These are phyloP conservation scores for Ensete ventricosum DNA, from an alignment of 176 grass and related monocot species.

Conservation along the genomic window DNA sequence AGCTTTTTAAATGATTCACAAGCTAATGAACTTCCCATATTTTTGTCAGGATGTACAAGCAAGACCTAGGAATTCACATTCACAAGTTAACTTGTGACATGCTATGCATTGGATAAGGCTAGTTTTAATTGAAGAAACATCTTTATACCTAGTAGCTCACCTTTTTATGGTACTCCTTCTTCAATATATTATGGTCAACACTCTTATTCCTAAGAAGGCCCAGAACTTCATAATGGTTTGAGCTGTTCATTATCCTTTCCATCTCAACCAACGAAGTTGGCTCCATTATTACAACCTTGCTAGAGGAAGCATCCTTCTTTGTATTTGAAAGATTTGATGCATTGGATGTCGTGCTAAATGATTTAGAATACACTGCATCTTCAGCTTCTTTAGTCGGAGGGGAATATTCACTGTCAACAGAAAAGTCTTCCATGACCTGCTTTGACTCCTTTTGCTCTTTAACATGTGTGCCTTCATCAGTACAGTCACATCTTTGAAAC, in stretches of 20 bases:
- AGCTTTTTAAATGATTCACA: slow-evolving; percentile 97
- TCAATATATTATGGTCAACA: slow-evolving; percentile 51
- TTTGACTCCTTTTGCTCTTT: slow-evolving; percentile 54
- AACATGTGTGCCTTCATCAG: slow-evolving; percentile 38
- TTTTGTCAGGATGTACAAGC: slow-evolving; percentile 99
- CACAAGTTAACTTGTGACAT: slow-evolving; percentile 9
- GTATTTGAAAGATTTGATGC: slow-evolving; percentile 61
- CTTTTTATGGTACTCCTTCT: slow-evolving; percentile 71
- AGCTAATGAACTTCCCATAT: slow-evolving; percentile 66
- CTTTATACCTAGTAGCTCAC: slow-evolving; percentile 18
- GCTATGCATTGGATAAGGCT: not conserved
- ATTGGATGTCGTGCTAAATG: slow-evolving; percentile 42
- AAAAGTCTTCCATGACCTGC: slow-evolving; percentile 64
- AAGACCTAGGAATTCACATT: slow-evolving; percentile 54
- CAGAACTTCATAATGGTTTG: slow-evolving; percentile 87
- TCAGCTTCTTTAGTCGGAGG: slow-evolving; percentile 61
- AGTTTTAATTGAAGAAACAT: not conserved
- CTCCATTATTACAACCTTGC: slow-evolving; percentile 61
- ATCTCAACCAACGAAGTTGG: slow-evolving; percentile 70
- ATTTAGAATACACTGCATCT: slow-evolving; percentile 44
- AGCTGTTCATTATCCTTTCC: slow-evolving; percentile 76
- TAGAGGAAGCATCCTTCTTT: slow-evolving; percentile 64
- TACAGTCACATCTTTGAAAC: slow-evolving; percentile 51
- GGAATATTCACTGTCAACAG: slow-evolving; percentile 51
- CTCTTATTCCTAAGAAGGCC: slow-evolving; percentile 41